Evolutionary conservation across 768 basidiomycete genomes (phyloP), one percentile per base, ranked within the genome.

Genomic region (Tubosaeta sp.): DNA sequence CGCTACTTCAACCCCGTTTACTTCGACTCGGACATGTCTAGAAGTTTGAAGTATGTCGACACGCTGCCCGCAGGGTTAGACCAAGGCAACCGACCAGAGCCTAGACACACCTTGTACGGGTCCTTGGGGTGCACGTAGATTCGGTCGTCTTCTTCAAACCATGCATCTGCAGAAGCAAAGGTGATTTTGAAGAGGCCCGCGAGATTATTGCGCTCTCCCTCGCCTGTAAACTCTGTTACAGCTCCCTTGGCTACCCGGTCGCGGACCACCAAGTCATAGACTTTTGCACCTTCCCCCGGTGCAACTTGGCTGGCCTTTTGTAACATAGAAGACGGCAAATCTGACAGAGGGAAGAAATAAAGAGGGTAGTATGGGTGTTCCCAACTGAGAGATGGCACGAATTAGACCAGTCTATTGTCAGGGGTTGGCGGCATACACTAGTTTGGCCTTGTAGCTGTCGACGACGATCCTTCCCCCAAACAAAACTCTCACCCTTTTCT

Each of bases 121-220:
- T 86, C 84, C 58, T 81, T 85, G 8, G 82, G 80, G 53, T 86
- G 84, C 2, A 74, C 70, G 51, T 73, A 80, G 31, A 85, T 75
- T 50, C 79, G 65, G 44, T 86, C 83, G 45, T 85, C 84, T 60
- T 86, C 84, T 68, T 86, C 84, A 47, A 85, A 83, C 84, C 85
- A 86, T 4, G 76, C 75, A 55, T 84, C 83, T 59, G 77, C 75
- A 16, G 74, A 74, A 13, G 66, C 65, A 48, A 82, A 84, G 12
- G 63, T 61, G 52, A 86, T 61, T 43, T 74, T 79, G 34, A 79
- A 67, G 27, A 84, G 69, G 6, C 78, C 79, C 22, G 67, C 67
- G 12, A 83, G 62, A 46, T 72, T 62, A 39, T 73, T 68, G 55
- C 69, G 59, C 37, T 69, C 55, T 47, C 59, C 59, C 25, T 63